Conservation (phyloP, 1,284 basidiomycete genomes). For the Xanthoconium separans region DNA sequence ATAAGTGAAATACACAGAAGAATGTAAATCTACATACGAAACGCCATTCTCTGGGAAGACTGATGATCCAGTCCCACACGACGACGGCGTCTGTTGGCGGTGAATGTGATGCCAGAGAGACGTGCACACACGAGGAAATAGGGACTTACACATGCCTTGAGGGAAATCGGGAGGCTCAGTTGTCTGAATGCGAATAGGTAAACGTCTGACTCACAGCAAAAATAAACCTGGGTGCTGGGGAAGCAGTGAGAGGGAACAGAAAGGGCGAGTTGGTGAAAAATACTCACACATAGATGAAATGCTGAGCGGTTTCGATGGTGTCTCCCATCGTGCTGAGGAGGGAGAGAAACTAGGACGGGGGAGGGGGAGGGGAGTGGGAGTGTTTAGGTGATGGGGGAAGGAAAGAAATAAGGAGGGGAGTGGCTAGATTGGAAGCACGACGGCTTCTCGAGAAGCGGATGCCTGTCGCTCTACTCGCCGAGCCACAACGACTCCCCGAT, state of each 20-base stretch:
- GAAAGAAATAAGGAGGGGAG: conserved; percentile 27
- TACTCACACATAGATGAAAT: conserved; percentile 53
- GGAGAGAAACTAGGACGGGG: conserved; percentile 1
- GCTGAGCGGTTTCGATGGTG: conserved; percentile 40
- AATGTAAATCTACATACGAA: conserved; percentile 49
- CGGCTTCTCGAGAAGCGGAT: conserved; percentile 32
- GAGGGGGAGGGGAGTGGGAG: not conserved
- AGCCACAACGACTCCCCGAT: conserved; percentile 32
- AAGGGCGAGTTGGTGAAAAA: not conserved
- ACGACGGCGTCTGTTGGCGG: conserved; percentile 64
- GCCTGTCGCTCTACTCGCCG: conserved; percentile 17
- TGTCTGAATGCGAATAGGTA: not conserved
- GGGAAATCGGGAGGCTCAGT: conserved; percentile 11
- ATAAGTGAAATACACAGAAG: conserved; percentile 10
- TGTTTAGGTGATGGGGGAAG: conserved; percentile 7
- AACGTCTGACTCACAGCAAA: conserved; percentile 61
- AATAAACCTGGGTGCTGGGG: conserved; percentile 69
- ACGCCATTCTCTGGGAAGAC: conserved; percentile 68
- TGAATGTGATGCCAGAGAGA: conserved; percentile 12
- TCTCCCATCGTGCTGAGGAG: conserved; percentile 37
- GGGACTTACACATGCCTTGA: conserved; percentile 70
- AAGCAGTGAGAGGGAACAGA: conserved; percentile 8
- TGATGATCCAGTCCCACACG: conserved; percentile 80
- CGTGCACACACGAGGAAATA: conserved; percentile 16
- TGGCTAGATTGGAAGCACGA: conserved; percentile 23